Percentiles rank a stretch among this genome's conserved stretches.
Evolutionary conservation across 2,329 filamentous ascomycete species (phyloP).

Genomic region (Alternaria arbusti): DNA sequence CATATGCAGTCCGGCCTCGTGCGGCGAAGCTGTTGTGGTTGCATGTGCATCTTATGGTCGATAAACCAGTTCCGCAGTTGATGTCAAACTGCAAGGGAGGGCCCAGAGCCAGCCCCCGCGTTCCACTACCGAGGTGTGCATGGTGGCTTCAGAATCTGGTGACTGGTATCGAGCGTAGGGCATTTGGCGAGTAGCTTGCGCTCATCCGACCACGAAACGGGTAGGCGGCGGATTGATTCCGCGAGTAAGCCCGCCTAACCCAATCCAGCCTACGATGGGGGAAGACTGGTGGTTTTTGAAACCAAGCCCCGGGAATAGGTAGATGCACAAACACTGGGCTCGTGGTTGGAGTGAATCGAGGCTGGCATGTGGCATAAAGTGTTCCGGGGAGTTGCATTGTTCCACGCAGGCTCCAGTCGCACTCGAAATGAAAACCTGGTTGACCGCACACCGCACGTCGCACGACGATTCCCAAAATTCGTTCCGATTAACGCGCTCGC

Average conservation of each 20-base stretch:
- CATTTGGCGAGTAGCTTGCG: conserved; percentile 21
- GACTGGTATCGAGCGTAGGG: conserved; percentile 11
- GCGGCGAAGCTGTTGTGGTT: conserved; percentile 3
- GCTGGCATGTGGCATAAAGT: background rate
- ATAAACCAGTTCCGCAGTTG: background rate
- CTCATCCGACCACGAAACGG: conserved; percentile 36
- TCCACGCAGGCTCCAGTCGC: background rate
- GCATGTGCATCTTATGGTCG: background rate
- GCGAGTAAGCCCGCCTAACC: conserved; percentile 15
- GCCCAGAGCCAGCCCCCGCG: conserved; percentile 10
- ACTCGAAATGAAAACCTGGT: background rate
- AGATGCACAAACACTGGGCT: background rate
- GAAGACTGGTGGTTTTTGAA: background rate
- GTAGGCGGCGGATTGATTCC: conserved; percentile 24
- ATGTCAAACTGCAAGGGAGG: background rate
- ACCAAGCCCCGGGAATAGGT: background rate
- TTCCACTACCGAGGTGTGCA: conserved; percentile 4
- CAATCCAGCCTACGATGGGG: conserved; percentile 12
- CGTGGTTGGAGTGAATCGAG: background rate
- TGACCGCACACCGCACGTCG: background rate
- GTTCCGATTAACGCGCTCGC: background rate
- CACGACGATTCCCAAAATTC: background rate
- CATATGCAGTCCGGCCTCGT: conserved; percentile 1
- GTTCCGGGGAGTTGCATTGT: background rate
- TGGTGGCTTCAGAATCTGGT: conserved; percentile 22